These are phyloP conservation scores for Suhomyces prunicola DNA, from an alignment of 805 yeast genomes.

Conservation along the genomic window DNA sequence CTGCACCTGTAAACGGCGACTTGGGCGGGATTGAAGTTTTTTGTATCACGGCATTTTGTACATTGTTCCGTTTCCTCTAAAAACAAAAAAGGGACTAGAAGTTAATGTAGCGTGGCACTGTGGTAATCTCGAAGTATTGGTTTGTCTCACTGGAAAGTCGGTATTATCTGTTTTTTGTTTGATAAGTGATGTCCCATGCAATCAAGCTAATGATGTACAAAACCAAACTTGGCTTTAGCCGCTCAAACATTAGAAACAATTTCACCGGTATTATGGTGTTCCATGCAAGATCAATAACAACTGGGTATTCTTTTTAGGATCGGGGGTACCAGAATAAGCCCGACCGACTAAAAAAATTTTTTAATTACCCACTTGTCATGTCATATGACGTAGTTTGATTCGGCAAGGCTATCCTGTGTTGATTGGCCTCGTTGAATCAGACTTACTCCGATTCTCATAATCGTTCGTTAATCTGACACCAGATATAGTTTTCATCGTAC, in stretches of 20 bases:
- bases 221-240: neutral
- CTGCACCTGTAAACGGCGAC: neutral
- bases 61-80: neutral
- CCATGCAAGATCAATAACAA: neutral
- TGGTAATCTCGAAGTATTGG: neutral
- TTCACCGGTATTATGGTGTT: neutral
- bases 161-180: neutral
- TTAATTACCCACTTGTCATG: neutral
- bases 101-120: neutral
- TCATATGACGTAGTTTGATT: neutral
- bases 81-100: slow-evolving; percentile 1
- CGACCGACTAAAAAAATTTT: neutral
- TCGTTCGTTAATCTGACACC: neutral
- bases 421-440: neutral
- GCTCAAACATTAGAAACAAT: neutral
- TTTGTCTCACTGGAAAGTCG: neutral
- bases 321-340: neutral
- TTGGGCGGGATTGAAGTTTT: neutral
- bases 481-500: neutral
- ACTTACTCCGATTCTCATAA: neutral
- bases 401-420: neutral
- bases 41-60: neutral
- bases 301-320: neutral
- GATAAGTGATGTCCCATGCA: neutral
- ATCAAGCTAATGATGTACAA: neutral